Percentiles rank a stretch among this genome's conserved stretches.
These are phyloP conservation scores for Skeletonema costatum DNA, from an alignment of 108 stramenopile genomes.

Conservation along the genomic window DNA sequence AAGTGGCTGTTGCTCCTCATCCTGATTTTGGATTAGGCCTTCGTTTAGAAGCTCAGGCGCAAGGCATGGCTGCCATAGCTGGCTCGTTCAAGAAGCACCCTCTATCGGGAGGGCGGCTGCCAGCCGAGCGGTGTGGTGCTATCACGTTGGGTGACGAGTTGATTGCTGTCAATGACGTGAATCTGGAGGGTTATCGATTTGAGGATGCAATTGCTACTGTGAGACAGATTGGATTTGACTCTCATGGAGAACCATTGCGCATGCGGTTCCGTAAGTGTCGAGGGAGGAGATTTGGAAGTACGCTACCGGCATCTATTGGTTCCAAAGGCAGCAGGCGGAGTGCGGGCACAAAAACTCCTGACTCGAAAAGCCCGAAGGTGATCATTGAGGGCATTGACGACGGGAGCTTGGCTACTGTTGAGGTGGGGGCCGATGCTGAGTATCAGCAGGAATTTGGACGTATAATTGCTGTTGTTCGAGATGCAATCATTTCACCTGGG, in stretches of 20 bases:
- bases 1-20: conserved; percentile 74
- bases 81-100: conserved; percentile 90
- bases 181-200: conserved; percentile 67
- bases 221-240: conserved; percentile 69
- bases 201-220: conserved; percentile 84
- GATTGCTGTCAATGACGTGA: conserved; percentile 74
- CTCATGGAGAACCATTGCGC: conserved; percentile 57
- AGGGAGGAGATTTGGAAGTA: conserved; percentile 45
- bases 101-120: conserved; percentile 76
- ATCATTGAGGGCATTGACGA: conserved; percentile 1
- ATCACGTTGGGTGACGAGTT: conserved; percentile 83
- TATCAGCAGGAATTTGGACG: conserved; percentile 76
- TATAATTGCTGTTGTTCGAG: conserved; percentile 58
- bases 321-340: conserved; percentile 21
- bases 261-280: conserved; percentile 65
- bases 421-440: conserved; percentile 62
- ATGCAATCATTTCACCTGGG: conserved; percentile 30
- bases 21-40: conserved; percentile 87
- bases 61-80: conserved; percentile 80
- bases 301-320: conserved; percentile 24
- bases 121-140: conserved; percentile 80
- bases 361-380: conserved; percentile 3
- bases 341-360: conserved; percentile 1
- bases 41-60: conserved; percentile 71
- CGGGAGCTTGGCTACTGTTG: conserved; percentile 51